phyloP scores from a whole-genome alignment of 495 filamentous ascomycete genomes.

The Daldinia decipiens region DNA sequence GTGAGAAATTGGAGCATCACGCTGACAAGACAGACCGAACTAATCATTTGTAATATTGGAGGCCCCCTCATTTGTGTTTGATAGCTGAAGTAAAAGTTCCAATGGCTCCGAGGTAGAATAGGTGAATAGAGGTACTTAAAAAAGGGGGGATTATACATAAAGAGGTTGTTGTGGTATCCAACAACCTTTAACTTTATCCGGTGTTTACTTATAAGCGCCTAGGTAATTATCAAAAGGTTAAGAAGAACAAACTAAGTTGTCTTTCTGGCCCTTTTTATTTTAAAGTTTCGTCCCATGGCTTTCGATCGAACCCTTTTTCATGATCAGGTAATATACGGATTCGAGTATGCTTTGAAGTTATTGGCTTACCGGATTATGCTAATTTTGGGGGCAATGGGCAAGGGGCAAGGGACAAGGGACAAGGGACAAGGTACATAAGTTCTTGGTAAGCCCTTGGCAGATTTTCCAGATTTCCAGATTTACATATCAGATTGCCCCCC shows the following conservation, averaged over 20 bases:
- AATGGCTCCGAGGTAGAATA: background rate
- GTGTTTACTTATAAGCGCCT: background rate
- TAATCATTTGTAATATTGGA: background rate
- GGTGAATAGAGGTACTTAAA: no score
- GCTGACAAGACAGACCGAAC: background rate
- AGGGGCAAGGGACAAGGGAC: background rate
- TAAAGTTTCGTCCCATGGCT: background rate
- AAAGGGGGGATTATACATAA: background rate
- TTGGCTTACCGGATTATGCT: conserved; percentile 3
- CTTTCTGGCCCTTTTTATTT: background rate
- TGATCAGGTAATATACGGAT: background rate
- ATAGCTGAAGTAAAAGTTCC: background rate
- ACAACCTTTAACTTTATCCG: background rate
- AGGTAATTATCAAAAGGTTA: background rate
- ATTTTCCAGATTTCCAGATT: conserved; percentile 4
- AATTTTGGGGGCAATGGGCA: background rate
- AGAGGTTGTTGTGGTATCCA: background rate
- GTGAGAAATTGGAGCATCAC: conserved; percentile 4
- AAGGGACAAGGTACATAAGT: background rate
- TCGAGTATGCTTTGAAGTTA: background rate
- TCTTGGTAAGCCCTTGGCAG: background rate
- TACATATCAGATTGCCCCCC: no score
- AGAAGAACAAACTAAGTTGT: background rate
- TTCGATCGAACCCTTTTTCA: background rate
- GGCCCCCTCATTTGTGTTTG: background rate